Evolutionary conservation across 2,329 filamentous ascomycete genomes (phyloP).

Genomic region (Rutstroemia sydowiana): DNA sequence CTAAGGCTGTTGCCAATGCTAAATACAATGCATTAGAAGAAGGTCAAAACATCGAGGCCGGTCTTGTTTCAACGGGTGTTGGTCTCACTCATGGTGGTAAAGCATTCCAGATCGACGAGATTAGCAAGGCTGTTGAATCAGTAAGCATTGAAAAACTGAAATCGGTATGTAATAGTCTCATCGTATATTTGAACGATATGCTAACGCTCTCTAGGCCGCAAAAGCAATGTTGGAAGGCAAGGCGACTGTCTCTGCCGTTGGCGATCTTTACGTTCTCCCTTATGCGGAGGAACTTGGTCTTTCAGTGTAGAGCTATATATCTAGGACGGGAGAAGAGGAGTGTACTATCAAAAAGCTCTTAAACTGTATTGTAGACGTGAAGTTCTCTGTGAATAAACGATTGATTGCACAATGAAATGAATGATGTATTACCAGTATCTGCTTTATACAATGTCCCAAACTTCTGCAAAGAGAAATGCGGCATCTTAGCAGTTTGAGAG

Average conservation of each 20-base stretch:
- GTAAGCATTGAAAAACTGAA: constrained; percentile 82
- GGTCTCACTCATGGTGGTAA: constrained; percentile 75
- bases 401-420: constrained; percentile 13
- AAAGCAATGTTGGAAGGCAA: constrained; percentile 83
- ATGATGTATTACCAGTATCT: background rate
- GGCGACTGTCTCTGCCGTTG: constrained; percentile 81
- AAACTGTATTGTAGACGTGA: constrained; percentile 30
- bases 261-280: constrained; percentile 84
- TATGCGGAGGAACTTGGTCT: constrained; percentile 92
- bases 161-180: constrained; percentile 56
- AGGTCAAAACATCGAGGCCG: constrained; percentile 68
- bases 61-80: constrained; percentile 76
- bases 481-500: no score
- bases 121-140: constrained; percentile 69
- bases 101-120: constrained; percentile 74
- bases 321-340: constrained; percentile 14
- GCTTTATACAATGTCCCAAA: background rate
- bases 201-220: constrained; percentile 56
- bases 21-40: constrained; percentile 87
- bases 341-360: constrained; percentile 31
- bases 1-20: constrained; percentile 85
- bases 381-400: constrained; percentile 21
- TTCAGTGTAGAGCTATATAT: constrained; percentile 63
- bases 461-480: no score
- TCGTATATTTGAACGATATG: constrained; percentile 18